phyloP scores from a whole-genome alignment of 108 stramenopile genomes.

The Skeletonema potamos region DNA sequence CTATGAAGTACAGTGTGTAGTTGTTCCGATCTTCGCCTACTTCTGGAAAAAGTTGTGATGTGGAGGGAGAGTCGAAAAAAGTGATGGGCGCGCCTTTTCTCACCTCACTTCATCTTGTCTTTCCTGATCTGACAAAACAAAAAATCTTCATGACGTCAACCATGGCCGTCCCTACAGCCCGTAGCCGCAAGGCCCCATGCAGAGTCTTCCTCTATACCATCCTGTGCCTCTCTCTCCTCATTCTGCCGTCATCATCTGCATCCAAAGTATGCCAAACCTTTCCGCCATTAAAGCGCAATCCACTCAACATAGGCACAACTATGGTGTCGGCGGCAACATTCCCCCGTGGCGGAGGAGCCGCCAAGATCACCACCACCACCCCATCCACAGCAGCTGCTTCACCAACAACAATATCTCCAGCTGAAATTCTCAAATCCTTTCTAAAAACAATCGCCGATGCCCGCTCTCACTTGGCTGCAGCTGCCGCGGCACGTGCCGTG shows the following conservation, averaged over 20 bases:
- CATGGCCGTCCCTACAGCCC: background rate
- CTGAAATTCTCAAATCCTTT: conserved; percentile 28
- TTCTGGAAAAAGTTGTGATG: no score
- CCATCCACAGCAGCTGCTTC: background rate
- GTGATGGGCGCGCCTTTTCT: no score
- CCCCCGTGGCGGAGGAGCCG: conserved; percentile 12
- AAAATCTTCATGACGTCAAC: conserved; percentile 1
- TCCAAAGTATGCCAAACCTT: conserved; percentile 5
- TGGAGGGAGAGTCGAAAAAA: no score
- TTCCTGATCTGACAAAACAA: no score
- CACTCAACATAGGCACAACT: background rate
- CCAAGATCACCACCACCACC: background rate
- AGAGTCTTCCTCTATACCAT: background rate
- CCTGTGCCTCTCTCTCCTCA: background rate
- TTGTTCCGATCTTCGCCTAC: no score
- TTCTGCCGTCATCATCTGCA: background rate
- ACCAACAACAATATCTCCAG: background rate
- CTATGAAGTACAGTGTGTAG: no score
- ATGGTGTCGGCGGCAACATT: background rate
- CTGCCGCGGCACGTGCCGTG: conserved; percentile 63
- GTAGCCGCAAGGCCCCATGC: background rate
- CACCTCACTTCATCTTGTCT: no score
- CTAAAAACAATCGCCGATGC: conserved; percentile 47
- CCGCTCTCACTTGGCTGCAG: conserved; percentile 61
- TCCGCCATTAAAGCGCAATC: background rate